Evolutionary conservation across 1,284 basidiomycete genomes (phyloP).

Genomic region (Leccinum pachyderme): DNA sequence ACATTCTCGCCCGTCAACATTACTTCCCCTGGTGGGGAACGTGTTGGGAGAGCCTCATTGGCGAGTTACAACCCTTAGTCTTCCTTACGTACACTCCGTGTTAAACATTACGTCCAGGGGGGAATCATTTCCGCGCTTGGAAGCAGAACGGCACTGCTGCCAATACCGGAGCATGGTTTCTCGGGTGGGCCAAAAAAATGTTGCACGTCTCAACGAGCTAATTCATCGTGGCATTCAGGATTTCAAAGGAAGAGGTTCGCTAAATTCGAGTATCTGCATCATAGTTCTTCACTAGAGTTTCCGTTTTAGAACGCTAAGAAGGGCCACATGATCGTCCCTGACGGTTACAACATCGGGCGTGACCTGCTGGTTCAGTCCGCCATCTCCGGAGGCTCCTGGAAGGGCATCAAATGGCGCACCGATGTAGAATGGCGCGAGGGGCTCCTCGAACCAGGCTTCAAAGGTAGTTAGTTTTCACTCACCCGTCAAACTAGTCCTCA

Average conservation of each 20-base stretch:
- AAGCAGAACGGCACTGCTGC: conserved; percentile 68
- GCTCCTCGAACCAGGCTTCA: conserved; percentile 60
- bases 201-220: background rate
- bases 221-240: conserved; percentile 40
- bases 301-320: conserved; percentile 53
- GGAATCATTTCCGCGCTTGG: conserved; percentile 67
- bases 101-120: conserved; percentile 38
- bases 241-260: conserved; percentile 65
- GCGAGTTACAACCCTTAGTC: conserved; percentile 38
- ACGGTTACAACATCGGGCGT: conserved; percentile 78
- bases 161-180: conserved; percentile 67
- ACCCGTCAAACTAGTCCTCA: background rate
- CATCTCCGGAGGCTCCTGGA: conserved; percentile 56
- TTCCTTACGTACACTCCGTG: background rate
- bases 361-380: conserved; percentile 70
- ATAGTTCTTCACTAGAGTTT: background rate
- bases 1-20: conserved; percentile 64
- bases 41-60: conserved; percentile 70
- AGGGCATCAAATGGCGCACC: conserved; percentile 66
- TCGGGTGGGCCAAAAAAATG: conserved; percentile 48
- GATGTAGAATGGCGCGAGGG: conserved; percentile 71
- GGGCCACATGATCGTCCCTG: conserved; percentile 66
- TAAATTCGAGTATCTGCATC: background rate
- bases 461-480: conserved; percentile 45
- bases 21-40: conserved; percentile 66